Evolutionary conservation across 1,284 basidiomycete species (phyloP).

Genomic region (Apiotrichum brassicae): DNA sequence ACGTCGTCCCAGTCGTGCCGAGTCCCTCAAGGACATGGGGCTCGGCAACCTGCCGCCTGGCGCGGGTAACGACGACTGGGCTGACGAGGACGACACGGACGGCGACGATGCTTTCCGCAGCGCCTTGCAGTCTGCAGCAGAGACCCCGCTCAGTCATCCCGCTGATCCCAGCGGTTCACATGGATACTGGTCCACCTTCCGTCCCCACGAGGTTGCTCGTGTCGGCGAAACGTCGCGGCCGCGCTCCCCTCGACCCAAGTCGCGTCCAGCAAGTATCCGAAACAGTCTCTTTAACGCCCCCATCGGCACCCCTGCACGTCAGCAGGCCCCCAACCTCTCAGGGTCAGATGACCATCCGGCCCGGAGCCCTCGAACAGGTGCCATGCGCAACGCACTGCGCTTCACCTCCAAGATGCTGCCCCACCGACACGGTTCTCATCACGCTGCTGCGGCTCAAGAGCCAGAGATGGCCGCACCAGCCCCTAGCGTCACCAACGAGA

Average conservation of each 20-base stretch:
- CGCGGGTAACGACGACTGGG: neutral
- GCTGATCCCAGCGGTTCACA: neutral
- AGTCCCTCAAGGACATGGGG: neutral
- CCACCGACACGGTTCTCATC: neutral
- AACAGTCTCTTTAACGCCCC: no score
- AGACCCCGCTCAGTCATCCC: slow-evolving; percentile 1
- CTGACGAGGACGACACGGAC: slow-evolving; percentile 3
- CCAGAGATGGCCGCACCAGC: slow-evolving; percentile 1
- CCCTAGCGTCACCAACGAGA: slow-evolving; percentile 77
- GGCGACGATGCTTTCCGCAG: neutral
- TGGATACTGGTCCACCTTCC: slow-evolving; percentile 6
- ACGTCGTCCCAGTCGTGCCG: neutral
- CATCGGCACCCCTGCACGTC: neutral
- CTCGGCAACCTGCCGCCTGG: neutral
- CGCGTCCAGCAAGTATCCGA: neutral
- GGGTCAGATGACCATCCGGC: neutral
- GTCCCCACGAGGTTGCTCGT: neutral
- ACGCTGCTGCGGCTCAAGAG: neutral
- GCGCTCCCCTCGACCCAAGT: neutral
- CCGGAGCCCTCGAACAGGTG: neutral
- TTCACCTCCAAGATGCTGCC: slow-evolving; percentile 1
- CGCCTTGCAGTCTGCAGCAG: neutral
- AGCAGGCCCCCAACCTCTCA: neutral
- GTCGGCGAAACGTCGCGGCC: neutral
- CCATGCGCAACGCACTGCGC: neutral